Evolutionary conservation across 2,329 filamentous ascomycete genomes (phyloP).

Genomic region (Monilinia polystroma): DNA sequence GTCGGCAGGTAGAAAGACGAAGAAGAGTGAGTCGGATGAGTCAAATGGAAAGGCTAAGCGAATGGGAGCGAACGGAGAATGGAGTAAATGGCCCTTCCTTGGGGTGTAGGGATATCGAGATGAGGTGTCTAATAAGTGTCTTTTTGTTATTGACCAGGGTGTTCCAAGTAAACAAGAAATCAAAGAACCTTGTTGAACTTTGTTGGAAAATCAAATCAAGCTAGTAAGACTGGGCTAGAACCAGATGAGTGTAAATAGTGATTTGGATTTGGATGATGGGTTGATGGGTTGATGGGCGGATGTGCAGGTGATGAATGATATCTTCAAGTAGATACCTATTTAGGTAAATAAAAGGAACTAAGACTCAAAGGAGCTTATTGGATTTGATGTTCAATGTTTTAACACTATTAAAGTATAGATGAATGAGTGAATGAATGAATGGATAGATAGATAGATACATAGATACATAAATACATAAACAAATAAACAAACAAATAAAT

Average conservation of each 20-base stretch:
- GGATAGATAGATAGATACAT: neutral
- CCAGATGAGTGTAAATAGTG: neutral
- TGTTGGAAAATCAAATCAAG: neutral
- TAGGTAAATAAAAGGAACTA: too few species aligned
- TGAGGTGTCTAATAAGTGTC: constrained; percentile 18
- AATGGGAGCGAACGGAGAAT: constrained; percentile 12
- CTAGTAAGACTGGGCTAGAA: neutral
- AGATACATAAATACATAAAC: neutral
- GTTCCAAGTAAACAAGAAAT: neutral
- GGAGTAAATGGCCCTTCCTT: neutral
- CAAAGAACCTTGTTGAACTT: neutral
- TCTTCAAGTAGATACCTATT: too few species aligned
- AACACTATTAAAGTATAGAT: too few species aligned
- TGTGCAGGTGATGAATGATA: too few species aligned
- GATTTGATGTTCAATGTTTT: too few species aligned
- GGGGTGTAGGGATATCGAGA: constrained; percentile 18
- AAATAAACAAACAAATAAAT: too few species aligned
- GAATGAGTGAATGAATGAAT: too few species aligned
- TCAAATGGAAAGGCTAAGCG: constrained; percentile 20
- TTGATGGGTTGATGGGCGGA: too few species aligned
- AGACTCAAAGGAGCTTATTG: too few species aligned
- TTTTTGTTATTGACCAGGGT: neutral
- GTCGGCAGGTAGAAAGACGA: constrained; percentile 17
- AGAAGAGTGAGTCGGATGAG: constrained; percentile 21
- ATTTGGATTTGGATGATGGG: neutral